These are phyloP conservation scores for Mycena indigotica DNA, from an alignment of 768 basidiomycete genomes.

Conservation along the genomic window DNA sequence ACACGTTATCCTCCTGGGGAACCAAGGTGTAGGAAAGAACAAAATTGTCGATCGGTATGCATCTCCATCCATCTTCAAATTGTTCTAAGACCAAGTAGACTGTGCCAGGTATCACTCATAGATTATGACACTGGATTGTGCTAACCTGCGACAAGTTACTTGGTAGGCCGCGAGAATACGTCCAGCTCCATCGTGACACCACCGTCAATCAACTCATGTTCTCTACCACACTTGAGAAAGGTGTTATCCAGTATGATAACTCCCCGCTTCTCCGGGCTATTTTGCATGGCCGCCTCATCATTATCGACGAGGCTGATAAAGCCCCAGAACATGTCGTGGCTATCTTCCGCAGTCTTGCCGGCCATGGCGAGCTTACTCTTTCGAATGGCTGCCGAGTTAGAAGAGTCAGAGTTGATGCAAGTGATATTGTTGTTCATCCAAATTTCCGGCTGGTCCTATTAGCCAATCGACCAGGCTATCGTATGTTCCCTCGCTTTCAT, in stretches of 20 bases:
- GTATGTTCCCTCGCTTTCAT: constrained; percentile 32
- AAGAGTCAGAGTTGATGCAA: constrained; percentile 44
- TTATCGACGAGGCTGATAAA: constrained; percentile 75
- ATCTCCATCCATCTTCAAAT: neutral
- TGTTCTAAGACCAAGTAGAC: constrained; percentile 30
- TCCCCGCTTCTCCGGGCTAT: constrained; percentile 70
- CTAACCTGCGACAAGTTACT: constrained; percentile 46
- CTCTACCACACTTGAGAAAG: constrained; percentile 59
- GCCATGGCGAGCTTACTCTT: constrained; percentile 63
- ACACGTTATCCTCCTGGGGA: constrained; percentile 67
- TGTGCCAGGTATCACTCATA: constrained; percentile 51
- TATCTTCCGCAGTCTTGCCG: constrained; percentile 68
- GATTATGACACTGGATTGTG: neutral
- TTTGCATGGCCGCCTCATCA: constrained; percentile 60
- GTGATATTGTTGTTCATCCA: constrained; percentile 63
- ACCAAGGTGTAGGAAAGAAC: constrained; percentile 76
- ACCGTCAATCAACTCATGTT: constrained; percentile 75
- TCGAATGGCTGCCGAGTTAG: constrained; percentile 64
- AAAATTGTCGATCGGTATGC: constrained; percentile 64
- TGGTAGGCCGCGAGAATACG: constrained; percentile 64
- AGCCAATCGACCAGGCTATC: constrained; percentile 71
- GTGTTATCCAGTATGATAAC: constrained; percentile 61
- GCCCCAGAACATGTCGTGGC: constrained; percentile 75
- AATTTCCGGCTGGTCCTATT: constrained; percentile 65
- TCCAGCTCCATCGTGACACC: constrained; percentile 70